phyloP scores from a whole-genome alignment of 2,329 filamentous ascomycete species.

The Colletotrichum incanum region DNA sequence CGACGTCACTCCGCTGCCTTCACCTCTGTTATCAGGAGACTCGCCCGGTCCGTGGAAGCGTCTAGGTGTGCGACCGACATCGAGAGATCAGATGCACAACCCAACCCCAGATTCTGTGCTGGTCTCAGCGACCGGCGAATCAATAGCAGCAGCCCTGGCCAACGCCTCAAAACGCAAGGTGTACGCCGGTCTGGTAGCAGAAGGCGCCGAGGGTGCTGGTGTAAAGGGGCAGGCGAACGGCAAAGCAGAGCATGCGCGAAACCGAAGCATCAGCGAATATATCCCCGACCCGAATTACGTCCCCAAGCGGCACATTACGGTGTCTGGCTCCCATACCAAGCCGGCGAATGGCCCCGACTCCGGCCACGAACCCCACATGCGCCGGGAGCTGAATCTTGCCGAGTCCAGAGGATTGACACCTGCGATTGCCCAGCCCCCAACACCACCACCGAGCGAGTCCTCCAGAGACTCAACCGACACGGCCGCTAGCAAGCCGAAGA shows the following conservation, averaged over 20 bases:
- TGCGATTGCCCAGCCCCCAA: conserved; percentile 76
- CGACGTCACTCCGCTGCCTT: conserved; percentile 84
- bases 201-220: conserved; percentile 46
- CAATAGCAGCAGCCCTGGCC: conserved; percentile 65
- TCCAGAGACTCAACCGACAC: conserved; percentile 64
- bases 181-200: conserved; percentile 64
- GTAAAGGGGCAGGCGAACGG: conserved; percentile 46
- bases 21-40: conserved; percentile 77
- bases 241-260: conserved; percentile 63
- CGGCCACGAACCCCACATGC: conserved; percentile 64
- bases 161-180: conserved; percentile 71
- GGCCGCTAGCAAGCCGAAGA: conserved; percentile 58
- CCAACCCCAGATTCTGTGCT: conserved; percentile 63
- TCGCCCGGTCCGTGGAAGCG: conserved; percentile 78
- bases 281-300: conserved; percentile 79
- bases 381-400: conserved; percentile 87
- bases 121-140: conserved; percentile 67
- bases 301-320: conserved; percentile 80
- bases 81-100: conserved; percentile 59
- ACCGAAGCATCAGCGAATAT: conserved; percentile 92
- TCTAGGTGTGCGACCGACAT: conserved; percentile 64
- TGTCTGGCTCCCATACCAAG: conserved; percentile 74
- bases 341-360: conserved; percentile 54
- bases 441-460: conserved; percentile 86
- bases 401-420: conserved; percentile 81